Conservation (phyloP, 164 flowering plant species). For the Cinnamomum chago region DNA sequence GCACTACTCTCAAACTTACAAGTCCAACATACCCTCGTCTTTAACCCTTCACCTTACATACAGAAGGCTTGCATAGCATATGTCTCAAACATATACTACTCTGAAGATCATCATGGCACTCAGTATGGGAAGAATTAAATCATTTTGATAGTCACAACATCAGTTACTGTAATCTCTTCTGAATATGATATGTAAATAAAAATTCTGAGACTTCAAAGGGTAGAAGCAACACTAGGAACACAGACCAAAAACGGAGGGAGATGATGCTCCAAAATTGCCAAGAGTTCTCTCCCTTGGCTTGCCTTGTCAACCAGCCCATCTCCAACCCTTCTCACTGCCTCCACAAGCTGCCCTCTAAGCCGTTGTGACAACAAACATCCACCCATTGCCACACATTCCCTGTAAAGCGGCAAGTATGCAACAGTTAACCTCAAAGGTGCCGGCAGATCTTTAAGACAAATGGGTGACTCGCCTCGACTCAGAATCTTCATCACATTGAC, state of each 20-base stretch:
- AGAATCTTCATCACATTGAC: slow-evolving; percentile 53
- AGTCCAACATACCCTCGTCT: slow-evolving; percentile 1
- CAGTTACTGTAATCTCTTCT: not conserved
- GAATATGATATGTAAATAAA: not conserved
- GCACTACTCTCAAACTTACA: slow-evolving; percentile 2
- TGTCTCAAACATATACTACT: not conserved
- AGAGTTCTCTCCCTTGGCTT: slow-evolving; percentile 49
- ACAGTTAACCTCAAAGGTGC: slow-evolving; percentile 62
- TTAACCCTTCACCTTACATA: not conserved
- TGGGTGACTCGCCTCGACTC: slow-evolving; percentile 58
- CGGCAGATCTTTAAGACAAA: slow-evolving; percentile 68
- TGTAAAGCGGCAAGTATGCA: slow-evolving; percentile 75
- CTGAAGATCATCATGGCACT: slow-evolving; percentile 3
- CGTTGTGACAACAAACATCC: slow-evolving; percentile 67
- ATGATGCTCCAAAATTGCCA: slow-evolving; percentile 72
- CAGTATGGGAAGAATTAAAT: slow-evolving; percentile 3
- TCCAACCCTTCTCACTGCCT: slow-evolving; percentile 68
- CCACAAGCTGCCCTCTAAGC: slow-evolving; percentile 80
- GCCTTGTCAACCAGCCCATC: slow-evolving; percentile 37
- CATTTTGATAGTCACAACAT: slow-evolving; percentile 5
- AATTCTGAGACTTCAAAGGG: slow-evolving; percentile 3
- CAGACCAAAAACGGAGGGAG: slow-evolving; percentile 71
- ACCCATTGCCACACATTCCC: slow-evolving; percentile 56
- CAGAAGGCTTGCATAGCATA: not conserved
- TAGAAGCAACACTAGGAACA: slow-evolving; percentile 16